Percentiles rank a stretch among this genome's conserved stretches.
These are phyloP conservation scores for Tillandsia fasciculata DNA, from an alignment of 176 grass and related monocot species.

Conservation along the genomic window DNA sequence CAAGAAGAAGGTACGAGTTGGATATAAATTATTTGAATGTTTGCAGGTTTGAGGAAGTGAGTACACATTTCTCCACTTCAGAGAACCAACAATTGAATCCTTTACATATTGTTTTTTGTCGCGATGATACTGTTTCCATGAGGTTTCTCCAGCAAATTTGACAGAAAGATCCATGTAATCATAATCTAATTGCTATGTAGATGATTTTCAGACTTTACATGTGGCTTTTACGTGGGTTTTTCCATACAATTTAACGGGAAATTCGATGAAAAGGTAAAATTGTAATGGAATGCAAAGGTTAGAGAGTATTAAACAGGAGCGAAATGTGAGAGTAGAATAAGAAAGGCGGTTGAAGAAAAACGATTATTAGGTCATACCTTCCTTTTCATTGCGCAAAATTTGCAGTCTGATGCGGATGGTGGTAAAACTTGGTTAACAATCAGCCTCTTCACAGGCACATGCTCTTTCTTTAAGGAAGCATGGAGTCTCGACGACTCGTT, in stretches of 20 bases:
- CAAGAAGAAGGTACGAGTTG: not conserved
- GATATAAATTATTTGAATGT: not conserved
- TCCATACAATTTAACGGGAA: too few species aligned
- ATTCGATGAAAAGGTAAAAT: too few species aligned
- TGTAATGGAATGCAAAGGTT: too few species aligned
- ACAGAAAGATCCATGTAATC: too few species aligned
- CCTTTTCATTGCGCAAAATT: slow-evolving; percentile 97
- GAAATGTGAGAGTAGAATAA: not conserved
- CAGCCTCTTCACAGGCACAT: slow-evolving; percentile 78
- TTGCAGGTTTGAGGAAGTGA: not conserved
- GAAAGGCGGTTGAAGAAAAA: not conserved
- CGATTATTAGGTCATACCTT: slow-evolving; percentile 42
- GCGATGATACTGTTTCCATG: too few species aligned
- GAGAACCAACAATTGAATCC: not conserved
- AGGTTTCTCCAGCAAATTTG: too few species aligned
- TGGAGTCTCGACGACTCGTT: slow-evolving; percentile 74
- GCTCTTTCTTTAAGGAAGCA: slow-evolving; percentile 80
- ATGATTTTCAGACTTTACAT: too few species aligned
- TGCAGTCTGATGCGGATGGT: slow-evolving; percentile 79
- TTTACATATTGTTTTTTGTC: too few species aligned
- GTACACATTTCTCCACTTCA: not conserved
- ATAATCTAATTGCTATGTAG: too few species aligned
- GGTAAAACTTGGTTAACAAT: slow-evolving; percentile 92
- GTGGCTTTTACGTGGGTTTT: too few species aligned
- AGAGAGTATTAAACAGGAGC: not conserved